Base-by-base conservation (phyloP, 139 green algal species). In the Coelastrella sp. region DNA sequence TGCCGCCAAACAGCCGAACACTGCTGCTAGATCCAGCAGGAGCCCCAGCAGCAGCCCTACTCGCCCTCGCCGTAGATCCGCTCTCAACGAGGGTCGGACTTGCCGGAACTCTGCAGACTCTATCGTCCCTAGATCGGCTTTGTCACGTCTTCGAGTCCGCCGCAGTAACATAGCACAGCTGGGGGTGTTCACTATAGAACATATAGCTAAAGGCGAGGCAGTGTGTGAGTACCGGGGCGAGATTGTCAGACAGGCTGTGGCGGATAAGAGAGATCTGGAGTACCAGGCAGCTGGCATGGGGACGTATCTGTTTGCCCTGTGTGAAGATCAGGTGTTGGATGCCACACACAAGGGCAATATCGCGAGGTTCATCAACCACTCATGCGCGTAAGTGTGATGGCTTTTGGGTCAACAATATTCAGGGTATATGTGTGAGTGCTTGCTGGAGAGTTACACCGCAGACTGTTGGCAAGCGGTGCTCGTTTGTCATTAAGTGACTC, bases 361-460 rank as follows among this genome's bases (percentile, higher is more conserved):
- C 56, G 93, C 92, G 13, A 90, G 95, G 5, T 97, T 96, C 91
- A 92, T 96, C 73, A 97, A 97, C 85, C 95, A 96, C 86, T 95
- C 92, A 32, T 96, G 95, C 91, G 86, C 17, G 85, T 92, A 64
- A 81, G 68, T 19, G n/a, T n/a, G 6, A 13, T 20, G 5, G 2
- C 13, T 76, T 7, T 68, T 68, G 61, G 7, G 61, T 68, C 61
- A 17, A 10, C 61, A 68, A 68, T 10, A 68, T 68, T 10, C 61
- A 68, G 61, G 7, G 61, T 10, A 68, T 68, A 68, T 68, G 61
- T 64, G 32, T 23, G 3, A 78, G 13, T 78, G 73, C 20, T 32
- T 17, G 54, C 47, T 7, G 10, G 7, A 83, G n/a, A 20, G 32
- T 56, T 19, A 83, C 17, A 19, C 23, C n/a, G n/a, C n/a, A n/a